Evolutionary conservation across 805 yeast species (phyloP), one percentile per base, ranked within the genome.

Genomic region (Kregervanrija delftensis): DNA sequence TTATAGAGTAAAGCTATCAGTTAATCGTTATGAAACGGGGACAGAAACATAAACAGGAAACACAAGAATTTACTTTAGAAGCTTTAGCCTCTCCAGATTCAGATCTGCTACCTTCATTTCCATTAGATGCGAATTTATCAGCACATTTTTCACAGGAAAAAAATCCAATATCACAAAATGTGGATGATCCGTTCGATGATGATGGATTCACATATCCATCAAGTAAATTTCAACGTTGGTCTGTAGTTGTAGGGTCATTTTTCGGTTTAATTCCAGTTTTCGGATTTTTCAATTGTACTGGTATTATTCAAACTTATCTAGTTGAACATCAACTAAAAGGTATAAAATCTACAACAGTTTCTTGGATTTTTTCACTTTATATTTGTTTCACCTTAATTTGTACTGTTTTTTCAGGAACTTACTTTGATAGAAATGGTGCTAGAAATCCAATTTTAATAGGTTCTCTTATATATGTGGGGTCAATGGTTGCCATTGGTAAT

Each of bases 281-380:
- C 51, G 87, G 87, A 2, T 51, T 77, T 16, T 58, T 77, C 43
- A 81, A 80, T 55, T 61, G 81, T 2, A 64, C 73, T 12, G 86
- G 86, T 48, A 84, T 77, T 6, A 66, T 81, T 30, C 81, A 81
- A 59, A 71, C 81, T 2, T 76, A 79, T 53, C 67, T 81, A 9
- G 69, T 78, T n/a, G 65, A 65, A n/a, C 72, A 81, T 58, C 84
- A 81, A 58, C 64, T 81, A 46, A 61, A 63, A 0, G 52, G 68
- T 39, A 60, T 66, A 8, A 56, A 67, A 6, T 65, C 78, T 1
- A 68, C 80, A 2, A 63, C 75, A 0, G 69, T 80, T 10, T 73
- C 83, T 5, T 81, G 88, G 88, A 72, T 81, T 33, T 81, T 81
- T 51, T 77, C 86, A 1, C 58, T 81, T 32, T 74, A 68, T 56